These are phyloP conservation scores for Schwanniomyces sp. DNA, from an alignment of 805 yeast species.

Conservation along the genomic window DNA sequence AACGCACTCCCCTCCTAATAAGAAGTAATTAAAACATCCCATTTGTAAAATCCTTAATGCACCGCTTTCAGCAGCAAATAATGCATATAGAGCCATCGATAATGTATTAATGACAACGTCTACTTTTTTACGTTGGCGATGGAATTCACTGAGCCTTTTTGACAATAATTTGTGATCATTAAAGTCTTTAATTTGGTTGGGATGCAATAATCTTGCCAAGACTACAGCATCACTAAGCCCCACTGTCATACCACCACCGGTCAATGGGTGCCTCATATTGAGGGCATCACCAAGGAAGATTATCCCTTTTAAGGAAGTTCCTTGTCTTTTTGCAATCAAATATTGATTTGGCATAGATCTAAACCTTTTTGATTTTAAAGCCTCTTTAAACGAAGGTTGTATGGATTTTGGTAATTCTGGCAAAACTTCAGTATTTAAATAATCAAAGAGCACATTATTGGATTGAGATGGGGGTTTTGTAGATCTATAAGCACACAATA, in stretches of 20 bases:
- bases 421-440: constrained; percentile 59
- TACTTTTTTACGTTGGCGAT: constrained; percentile 70
- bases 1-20: constrained; percentile 79
- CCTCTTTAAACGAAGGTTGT: constrained; percentile 66
- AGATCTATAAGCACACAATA: constrained; percentile 83
- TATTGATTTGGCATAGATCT: constrained; percentile 94
- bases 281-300: constrained; percentile 88
- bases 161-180: constrained; percentile 56
- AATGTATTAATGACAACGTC: constrained; percentile 87
- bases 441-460: constrained; percentile 55
- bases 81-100: constrained; percentile 83
- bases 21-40: constrained; percentile 89
- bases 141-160: constrained; percentile 64
- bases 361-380: constrained; percentile 56
- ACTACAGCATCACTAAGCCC: constrained; percentile 83
- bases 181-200: constrained; percentile 54
- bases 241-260: constrained; percentile 99
- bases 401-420: constrained; percentile 66
- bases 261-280: constrained; percentile 96
- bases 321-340: constrained; percentile 73
- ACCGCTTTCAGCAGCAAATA: constrained; percentile 82
- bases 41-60: constrained; percentile 69
- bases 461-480: constrained; percentile 66
- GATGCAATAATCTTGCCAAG: constrained; percentile 61
- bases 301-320: constrained; percentile 56